Conservation (phyloP, 2,329 filamentous ascomycete species). For the Chaetomiaceae sp. region DNA sequence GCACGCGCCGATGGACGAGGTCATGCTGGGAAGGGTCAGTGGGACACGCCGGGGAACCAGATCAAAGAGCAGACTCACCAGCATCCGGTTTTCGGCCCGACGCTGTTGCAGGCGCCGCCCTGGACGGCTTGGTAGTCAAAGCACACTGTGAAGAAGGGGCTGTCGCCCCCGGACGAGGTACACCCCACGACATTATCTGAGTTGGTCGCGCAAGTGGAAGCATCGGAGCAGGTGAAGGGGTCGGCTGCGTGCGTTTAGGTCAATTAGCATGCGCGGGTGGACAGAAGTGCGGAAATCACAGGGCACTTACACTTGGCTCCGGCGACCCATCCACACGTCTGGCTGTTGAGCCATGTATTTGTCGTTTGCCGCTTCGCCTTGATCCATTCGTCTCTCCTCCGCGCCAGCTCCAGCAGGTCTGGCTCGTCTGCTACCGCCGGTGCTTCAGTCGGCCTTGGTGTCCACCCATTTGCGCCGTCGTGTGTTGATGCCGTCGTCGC, state of each 20-base stretch:
- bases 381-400: constrained; percentile 9
- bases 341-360: constrained; percentile 22
- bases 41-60: neutral
- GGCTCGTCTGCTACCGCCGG: constrained; percentile 1
- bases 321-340: constrained; percentile 27
- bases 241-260: constrained; percentile 7
- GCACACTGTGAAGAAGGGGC: constrained; percentile 31
- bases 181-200: constrained; percentile 32
- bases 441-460: constrained; percentile 18
- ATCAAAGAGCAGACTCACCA: constrained; percentile 26
- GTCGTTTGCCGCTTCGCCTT: constrained; percentile 9
- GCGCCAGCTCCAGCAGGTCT: constrained; percentile 19
- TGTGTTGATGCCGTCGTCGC: constrained; percentile 9
- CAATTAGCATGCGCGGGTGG: neutral
- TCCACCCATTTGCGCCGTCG: constrained; percentile 16
- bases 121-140: constrained; percentile 30
- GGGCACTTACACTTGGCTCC: constrained; percentile 19
- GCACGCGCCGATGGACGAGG: constrained; percentile 26
- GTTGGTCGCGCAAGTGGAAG: constrained; percentile 28
- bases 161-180: constrained; percentile 22
- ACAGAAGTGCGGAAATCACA: neutral
- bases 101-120: constrained; percentile 25
- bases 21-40: constrained; percentile 6
- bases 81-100: constrained; percentile 30
- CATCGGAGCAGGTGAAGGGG: constrained; percentile 16